Base-by-base conservation (phyloP, 2,329 filamentous ascomycete genomes). In the Fulvia fulva region DNA sequence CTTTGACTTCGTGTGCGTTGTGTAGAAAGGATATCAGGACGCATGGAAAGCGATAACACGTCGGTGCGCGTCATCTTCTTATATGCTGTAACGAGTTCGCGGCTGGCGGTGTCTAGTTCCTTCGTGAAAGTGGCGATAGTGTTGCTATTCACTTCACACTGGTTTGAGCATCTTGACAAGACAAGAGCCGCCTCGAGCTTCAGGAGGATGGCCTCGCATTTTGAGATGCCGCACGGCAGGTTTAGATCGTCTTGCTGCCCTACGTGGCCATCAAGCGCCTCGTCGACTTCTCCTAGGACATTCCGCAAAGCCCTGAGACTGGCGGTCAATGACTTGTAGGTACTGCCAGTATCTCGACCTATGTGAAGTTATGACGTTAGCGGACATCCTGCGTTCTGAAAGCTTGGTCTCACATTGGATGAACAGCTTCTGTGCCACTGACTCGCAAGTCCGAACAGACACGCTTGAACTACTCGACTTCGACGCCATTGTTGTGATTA, bases 251-350 rank as follows among this genome's bases (percentile, higher is more conserved):
- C 43, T 25, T 16, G 30, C 45, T 14, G 52, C 30, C 25, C 44
- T 26, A 32, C 19, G 16, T 9, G n/a, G 25, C 55, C 56, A n/a
- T 45, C 50, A 3, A 64, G 59, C 14, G 55, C 51, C 22, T 66
- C 63, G 34, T 65, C 63, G 5, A 58, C 54, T 21, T 66, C 63
- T 49, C 59, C 64, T 4, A 66, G 54, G 28, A 53, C 51, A 41
- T 66, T 66, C 22, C 64, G 63, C 7, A 65, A 50, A 12, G 19
- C 54, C 25, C 61, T 59, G 16, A 63, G 46, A 28, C 56, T 55
- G 46, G 52, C 52, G 12, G 59, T 54, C 3, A 63, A 46, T 2
- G 54, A 25, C 19, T 45, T 59, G 52, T 53, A 63, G 11, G 30
- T 5, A 22, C 53, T 58, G 16, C 51, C 32, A 44, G 56, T 41